Base-by-base conservation (phyloP, 2,329 filamentous ascomycete species). In the Fusarium proliferatum region DNA sequence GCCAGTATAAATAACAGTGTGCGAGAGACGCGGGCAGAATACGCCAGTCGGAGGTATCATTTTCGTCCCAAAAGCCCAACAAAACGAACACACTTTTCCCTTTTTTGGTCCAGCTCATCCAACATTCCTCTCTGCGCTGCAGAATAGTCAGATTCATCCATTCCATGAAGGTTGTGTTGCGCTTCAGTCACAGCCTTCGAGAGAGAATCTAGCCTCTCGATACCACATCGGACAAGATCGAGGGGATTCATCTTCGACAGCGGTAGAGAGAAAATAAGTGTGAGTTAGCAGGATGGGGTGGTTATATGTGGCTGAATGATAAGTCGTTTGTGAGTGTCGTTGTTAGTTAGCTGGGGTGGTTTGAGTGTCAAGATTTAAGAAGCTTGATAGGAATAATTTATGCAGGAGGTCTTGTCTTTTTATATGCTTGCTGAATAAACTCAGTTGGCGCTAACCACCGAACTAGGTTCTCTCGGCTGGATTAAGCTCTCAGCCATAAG, bases 121-220 rank as follows among this genome's bases (percentile, higher is more conserved):
- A 26, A 26, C 26, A 6, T 26, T 26, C 5, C 26, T 6, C 26
- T 30, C 6, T 48, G 6, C 9, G 4, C 45, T 0, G 6, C 26
- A 13, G 45, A 30, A 5, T 48, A 30, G 19, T n/a, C 26, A 6
- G 26, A 48, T 6, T 52, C n/a, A 19, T 1, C 6, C 33, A 36
- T 19, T 3, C 1, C n/a, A 34, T 1, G 1, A 19, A 15, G 2
- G 11, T 2, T 19, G 2, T 13, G 33, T 26, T 23, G 5, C 0
- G 16, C 30, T 19, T 26, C n/a, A 5, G 11, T 16, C 16, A 52
- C 3, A 10, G 1, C 6, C 8, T 36, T 19, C 3, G 33, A 52
- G 4, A 36, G 26, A 1, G 17, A 7, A 16, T 26, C 33, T 10
- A 52, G 3, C 6, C 8, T 36, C 17, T 26, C 30, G 8, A 52